Conservation (phyloP, 768 basidiomycete species). For the Boletus sp. region DNA sequence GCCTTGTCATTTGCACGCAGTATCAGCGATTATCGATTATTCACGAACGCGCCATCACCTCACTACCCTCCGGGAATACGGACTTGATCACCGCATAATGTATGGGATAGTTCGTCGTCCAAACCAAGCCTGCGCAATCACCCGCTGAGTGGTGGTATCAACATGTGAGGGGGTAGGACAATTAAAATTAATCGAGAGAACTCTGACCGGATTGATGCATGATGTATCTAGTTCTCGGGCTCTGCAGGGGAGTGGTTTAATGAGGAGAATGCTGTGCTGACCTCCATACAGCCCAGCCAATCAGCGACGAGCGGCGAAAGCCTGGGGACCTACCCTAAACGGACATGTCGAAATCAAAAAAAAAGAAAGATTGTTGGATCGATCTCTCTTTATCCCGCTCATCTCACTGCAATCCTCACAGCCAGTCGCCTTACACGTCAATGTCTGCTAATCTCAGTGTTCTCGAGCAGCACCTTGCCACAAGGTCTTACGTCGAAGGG, state of each 20-base stretch:
- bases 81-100: not conserved
- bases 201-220: not conserved
- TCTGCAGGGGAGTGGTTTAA: not conserved
- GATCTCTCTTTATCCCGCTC: conserved; percentile 30
- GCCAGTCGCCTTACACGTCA: conserved; percentile 14
- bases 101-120: not conserved
- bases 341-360: conserved; percentile 14
- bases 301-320: conserved; percentile 5
- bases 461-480: conserved; percentile 83
- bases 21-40: not conserved
- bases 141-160: not conserved
- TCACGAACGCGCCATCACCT: not conserved
- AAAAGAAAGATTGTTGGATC: conserved; percentile 17
- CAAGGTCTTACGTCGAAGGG: conserved; percentile 91
- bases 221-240: not conserved
- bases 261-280: not conserved
- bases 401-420: conserved; percentile 12
- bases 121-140: not conserved
- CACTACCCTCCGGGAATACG: not conserved
- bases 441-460: conserved; percentile 65
- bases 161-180: not conserved
- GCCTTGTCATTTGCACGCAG: too few relatives aligned
- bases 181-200: not conserved
- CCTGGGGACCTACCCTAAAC: conserved; percentile 33
- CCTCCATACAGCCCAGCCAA: conserved; percentile 6